Conservation (phyloP, 208 protist species). For the Naegleria gruberi region DNA sequence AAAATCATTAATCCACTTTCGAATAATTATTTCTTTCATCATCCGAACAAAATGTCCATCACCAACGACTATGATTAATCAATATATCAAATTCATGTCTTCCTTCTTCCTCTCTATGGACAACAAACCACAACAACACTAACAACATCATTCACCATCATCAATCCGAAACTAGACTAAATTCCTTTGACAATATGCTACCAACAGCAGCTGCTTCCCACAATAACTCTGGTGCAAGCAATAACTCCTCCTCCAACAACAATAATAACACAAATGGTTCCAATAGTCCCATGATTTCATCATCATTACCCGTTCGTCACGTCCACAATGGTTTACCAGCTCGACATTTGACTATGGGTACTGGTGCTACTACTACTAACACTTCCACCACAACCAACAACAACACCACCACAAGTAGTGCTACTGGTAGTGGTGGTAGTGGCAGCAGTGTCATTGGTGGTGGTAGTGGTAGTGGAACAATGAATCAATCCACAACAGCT, state of each 20-base stretch:
- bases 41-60: neutral
- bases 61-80: neutral
- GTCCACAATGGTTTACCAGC: neutral
- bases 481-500: neutral
- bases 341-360: neutral
- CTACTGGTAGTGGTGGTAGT: too few relatives aligned
- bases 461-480: neutral
- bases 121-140: too few relatives aligned
- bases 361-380: neutral
- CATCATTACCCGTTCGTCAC: neutral
- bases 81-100: too few relatives aligned
- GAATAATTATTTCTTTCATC: neutral
- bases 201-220: too few relatives aligned
- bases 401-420: neutral
- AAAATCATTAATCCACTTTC: too few relatives aligned
- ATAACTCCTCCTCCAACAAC: too few relatives aligned
- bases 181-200: too few relatives aligned
- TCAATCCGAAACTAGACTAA: too few relatives aligned
- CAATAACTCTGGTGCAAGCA: neutral
- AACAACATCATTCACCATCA: too few relatives aligned
- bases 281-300: too few relatives aligned
- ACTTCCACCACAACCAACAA: neutral
- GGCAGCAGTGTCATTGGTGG: neutral
- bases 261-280: too few relatives aligned
- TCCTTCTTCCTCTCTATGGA: too few relatives aligned